These are phyloP conservation scores for Penicillium sp. DNA, from an alignment of 2,329 filamentous ascomycete species.

Conservation along the genomic window DNA sequence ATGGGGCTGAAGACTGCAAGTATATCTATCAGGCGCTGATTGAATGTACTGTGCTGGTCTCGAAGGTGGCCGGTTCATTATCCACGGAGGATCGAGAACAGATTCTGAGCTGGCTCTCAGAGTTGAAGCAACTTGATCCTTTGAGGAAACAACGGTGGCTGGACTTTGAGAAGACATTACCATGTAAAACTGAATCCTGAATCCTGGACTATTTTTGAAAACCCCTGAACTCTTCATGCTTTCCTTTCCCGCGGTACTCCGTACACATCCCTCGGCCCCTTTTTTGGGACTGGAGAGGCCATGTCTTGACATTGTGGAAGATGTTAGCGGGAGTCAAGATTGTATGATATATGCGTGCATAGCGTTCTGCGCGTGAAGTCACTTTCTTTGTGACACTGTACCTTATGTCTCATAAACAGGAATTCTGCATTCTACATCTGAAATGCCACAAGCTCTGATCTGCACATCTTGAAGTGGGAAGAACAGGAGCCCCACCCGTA, in stretches of 20 bases:
- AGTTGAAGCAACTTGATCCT: constrained; percentile 71
- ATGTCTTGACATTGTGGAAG: neutral
- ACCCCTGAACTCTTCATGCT: neutral
- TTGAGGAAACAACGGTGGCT: constrained; percentile 75
- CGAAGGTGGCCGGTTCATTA: constrained; percentile 54
- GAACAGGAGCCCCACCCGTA: constrained; percentile 8
- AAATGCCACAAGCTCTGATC: neutral
- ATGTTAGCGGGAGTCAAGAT: neutral
- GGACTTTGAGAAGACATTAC: constrained; percentile 61
- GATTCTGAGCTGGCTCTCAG: constrained; percentile 63
- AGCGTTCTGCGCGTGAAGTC: neutral
- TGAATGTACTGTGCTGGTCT: constrained; percentile 68
- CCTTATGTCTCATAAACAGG: neutral
- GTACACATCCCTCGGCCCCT: neutral
- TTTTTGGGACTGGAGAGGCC: neutral
- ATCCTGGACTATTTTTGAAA: neutral
- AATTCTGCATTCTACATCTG: neutral
- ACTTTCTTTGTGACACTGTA: neutral
- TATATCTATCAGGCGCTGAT: constrained; percentile 89
- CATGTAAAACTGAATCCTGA: too few species aligned
- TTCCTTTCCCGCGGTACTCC: neutral
- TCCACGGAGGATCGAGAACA: constrained; percentile 49
- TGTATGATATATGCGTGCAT: neutral
- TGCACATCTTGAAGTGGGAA: too few species aligned
- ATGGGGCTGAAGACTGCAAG: constrained; percentile 73